phyloP scores from a whole-genome alignment of 176 grass and related monocot genomes.

The Stipa capillata region DNA sequence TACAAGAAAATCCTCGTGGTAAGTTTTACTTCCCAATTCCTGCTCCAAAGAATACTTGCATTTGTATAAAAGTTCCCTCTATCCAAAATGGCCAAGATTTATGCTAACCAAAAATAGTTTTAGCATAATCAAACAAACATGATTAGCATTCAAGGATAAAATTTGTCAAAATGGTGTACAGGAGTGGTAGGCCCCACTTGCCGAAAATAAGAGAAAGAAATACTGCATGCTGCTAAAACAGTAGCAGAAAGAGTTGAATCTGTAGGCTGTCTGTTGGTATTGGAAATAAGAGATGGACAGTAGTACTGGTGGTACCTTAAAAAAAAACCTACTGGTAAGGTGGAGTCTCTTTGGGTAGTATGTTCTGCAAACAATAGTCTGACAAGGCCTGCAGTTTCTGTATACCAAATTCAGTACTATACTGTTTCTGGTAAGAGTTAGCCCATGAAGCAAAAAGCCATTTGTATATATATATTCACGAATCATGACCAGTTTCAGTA shows the following conservation, averaged over 20 bases:
- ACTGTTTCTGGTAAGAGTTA: neutral
- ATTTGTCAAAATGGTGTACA: neutral
- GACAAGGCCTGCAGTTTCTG: neutral
- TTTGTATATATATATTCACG: neutral
- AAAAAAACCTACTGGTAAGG: neutral
- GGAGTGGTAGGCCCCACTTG: neutral
- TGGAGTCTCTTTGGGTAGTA: neutral
- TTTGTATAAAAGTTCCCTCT: no score
- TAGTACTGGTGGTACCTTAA: no score
- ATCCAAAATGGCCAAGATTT: neutral
- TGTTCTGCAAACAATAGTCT: neutral
- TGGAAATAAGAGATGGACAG: neutral
- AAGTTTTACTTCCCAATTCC: neutral
- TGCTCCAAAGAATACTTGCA: neutral
- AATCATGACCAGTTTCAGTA: neutral
- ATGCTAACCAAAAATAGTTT: neutral
- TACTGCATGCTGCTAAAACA: neutral
- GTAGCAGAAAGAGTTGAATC: neutral
- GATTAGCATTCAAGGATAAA: neutral
- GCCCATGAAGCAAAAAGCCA: neutral
- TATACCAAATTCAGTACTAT: neutral
- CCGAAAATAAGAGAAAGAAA: neutral
- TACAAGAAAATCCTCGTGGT: constrained; percentile 67
- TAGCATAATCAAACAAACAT: neutral
- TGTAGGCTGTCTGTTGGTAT: neutral